Conservation (phyloP, 306 rosid genomes). For the Lagenaria siceraria region DNA sequence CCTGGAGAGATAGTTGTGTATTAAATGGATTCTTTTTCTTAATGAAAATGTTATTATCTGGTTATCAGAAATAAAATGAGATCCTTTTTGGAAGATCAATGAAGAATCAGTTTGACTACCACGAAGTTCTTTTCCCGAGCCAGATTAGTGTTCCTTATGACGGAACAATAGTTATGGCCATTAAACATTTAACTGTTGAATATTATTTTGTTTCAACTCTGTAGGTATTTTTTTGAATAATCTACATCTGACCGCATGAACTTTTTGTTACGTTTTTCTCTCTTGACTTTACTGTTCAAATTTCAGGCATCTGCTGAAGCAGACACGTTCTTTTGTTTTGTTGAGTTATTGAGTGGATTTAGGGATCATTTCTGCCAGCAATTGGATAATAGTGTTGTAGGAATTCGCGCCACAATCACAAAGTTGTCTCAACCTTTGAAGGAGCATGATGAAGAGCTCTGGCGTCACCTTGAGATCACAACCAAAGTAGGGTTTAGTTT, state of each 20-base stretch:
- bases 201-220: neutral
- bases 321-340: slow-evolving; percentile 97
- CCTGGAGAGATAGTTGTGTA: neutral
- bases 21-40: neutral
- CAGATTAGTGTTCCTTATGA: neutral
- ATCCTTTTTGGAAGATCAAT: neutral
- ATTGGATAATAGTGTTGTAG: slow-evolving; percentile 94
- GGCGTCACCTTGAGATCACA: slow-evolving; percentile 99
- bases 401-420: slow-evolving; percentile 92
- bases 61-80: neutral
- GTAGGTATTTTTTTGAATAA: neutral
- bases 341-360: slow-evolving; percentile 87
- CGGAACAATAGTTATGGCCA: neutral
- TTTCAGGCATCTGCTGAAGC: slow-evolving; percentile 89
- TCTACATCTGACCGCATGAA: neutral
- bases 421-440: slow-evolving; percentile 79
- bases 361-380: slow-evolving; percentile 98
- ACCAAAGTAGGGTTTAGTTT: slow-evolving; percentile 57
- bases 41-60: neutral
- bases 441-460: slow-evolving; percentile 94
- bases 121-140: neutral
- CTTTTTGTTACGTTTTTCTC: slow-evolving; percentile 14
- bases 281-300: slow-evolving; percentile 19
- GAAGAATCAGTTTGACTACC: neutral
- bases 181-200: neutral